A percentile compares a stretch with the other conserved stretches of the same genome.
Evolutionary conservation across 192 early-diverging fungal genomes (phyloP).

Genomic region (Coemansia sp.): DNA sequence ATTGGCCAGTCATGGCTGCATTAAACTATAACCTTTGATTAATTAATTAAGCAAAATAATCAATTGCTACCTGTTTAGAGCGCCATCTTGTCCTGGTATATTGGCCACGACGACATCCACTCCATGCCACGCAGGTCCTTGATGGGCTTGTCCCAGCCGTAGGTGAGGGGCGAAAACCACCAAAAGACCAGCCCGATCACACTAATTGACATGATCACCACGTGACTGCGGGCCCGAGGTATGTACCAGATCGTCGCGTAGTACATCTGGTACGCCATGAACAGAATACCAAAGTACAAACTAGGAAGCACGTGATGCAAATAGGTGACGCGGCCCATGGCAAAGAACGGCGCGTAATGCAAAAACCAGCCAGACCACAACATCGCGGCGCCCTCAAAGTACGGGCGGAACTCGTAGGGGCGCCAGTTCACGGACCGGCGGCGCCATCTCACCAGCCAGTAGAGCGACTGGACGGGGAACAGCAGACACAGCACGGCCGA

Average conservation of each 20-base stretch:
- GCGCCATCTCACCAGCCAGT: constrained; percentile 52
- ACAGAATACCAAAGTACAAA: constrained; percentile 70
- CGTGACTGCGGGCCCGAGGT: not conserved
- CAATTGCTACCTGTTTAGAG: constrained; percentile 3
- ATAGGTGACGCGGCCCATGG: constrained; percentile 79
- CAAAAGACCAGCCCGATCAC: constrained; percentile 28
- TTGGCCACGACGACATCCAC: constrained; percentile 39
- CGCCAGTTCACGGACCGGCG: constrained; percentile 49
- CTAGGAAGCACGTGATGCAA: constrained; percentile 78
- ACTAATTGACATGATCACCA: constrained; percentile 4
- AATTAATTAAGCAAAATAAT: not conserved
- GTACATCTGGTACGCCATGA: constrained; percentile 57
- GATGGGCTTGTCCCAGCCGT: constrained; percentile 44
- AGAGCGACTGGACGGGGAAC: constrained; percentile 38
- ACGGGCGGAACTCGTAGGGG: constrained; percentile 53
- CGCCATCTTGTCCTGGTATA: constrained; percentile 29
- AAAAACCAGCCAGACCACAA: constrained; percentile 66
- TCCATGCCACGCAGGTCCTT: constrained; percentile 35
- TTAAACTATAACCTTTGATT: not conserved
- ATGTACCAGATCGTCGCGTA: constrained; percentile 47
- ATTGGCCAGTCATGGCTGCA: no score
- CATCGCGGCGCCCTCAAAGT: constrained; percentile 55
- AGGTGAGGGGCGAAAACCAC: constrained; percentile 53
- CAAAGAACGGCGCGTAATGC: constrained; percentile 73
- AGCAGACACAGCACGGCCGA: constrained; percentile 20